Evolutionary conservation across 495 filamentous ascomycete genomes (phyloP).

Genomic region (Pyrenopolyporus hunteri): DNA sequence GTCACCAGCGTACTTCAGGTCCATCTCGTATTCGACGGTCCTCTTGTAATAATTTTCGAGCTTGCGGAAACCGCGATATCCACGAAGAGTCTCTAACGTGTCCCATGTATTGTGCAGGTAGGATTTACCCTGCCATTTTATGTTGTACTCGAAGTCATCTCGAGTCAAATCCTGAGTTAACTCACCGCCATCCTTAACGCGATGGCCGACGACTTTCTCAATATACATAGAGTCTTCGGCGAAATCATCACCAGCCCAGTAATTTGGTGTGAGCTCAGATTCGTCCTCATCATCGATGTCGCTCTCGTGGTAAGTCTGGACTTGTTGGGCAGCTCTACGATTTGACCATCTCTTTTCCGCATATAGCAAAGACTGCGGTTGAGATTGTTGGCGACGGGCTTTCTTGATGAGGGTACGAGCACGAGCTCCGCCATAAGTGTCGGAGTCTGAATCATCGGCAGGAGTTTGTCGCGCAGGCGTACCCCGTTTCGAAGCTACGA

Average conservation of each 20-base stretch:
- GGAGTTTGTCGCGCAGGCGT: slow-evolving; percentile 65
- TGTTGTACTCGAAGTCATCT: slow-evolving; percentile 89
- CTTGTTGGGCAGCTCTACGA: slow-evolving; percentile 74
- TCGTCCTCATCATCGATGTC: slow-evolving; percentile 77
- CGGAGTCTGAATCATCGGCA: slow-evolving; percentile 67
- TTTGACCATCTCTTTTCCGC: slow-evolving; percentile 90
- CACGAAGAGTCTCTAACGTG: slow-evolving; percentile 66
- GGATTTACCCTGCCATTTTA: slow-evolving; percentile 97
- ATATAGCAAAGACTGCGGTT: slow-evolving; percentile 63
- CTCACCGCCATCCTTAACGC: slow-evolving; percentile 71
- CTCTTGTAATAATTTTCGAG: slow-evolving; percentile 94
- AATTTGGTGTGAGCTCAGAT: slow-evolving; percentile 61
- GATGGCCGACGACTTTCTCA: slow-evolving; percentile 87
- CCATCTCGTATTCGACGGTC: slow-evolving; percentile 73
- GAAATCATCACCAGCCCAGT: slow-evolving; percentile 63
- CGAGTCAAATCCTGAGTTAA: slow-evolving; percentile 64
- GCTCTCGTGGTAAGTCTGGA: slow-evolving; percentile 84
- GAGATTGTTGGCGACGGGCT: slow-evolving; percentile 67
- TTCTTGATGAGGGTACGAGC: slow-evolving; percentile 72
- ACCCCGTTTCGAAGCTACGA: slow-evolving; percentile 67
- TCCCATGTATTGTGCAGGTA: slow-evolving; percentile 97
- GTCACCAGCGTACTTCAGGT: slow-evolving; percentile 69
- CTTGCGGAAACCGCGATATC: slow-evolving; percentile 73
- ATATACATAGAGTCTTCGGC: slow-evolving; percentile 81
- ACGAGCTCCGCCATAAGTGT: slow-evolving; percentile 77